Base-by-base conservation (phyloP, 2,329 filamentous ascomycete species). In the Colletotrichum orbiculare region DNA sequence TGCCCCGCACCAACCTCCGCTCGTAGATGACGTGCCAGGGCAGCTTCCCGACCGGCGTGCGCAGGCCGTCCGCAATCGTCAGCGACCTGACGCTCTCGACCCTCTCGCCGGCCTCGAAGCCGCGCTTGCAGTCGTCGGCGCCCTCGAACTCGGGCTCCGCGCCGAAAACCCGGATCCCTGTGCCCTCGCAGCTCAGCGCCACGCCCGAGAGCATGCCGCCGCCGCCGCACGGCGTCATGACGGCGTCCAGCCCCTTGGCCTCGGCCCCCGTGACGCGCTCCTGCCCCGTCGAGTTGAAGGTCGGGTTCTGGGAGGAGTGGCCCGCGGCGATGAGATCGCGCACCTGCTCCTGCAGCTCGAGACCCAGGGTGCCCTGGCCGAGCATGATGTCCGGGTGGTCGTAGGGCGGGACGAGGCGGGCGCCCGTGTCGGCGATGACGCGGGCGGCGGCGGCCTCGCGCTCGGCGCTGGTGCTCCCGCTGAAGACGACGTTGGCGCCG, bases 311-410 rank as follows among this genome's bases (percentile, higher is more conserved):
- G 39, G 54, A 48, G 3, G 64, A 66, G 49, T 66, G 68, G 71
- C 37, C 66, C 1, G 70, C 70, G 7, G 73, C 74, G 46, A 90
- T 80, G 67, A 90, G 71, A 47, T 83, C 82, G 4, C 74, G 76
- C 2, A 90, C 91, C 74, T 98, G 94, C 66, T 85, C 81, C 74
- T 94, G 89, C 39, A 97, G 77, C 77, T 99, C 96, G 6, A 97
- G 76, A 0, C 89, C 94, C 67, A 92, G 83, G 0, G 95, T 98
- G n/a, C 95, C 96, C 80, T 97, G 94, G 0, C 96, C 95, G 0
- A 97, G 86, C 60, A 98, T 91, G 69, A 97, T 94, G 76, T 97
- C 88, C 3, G 92, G 91, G 78, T 98, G 92, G 76, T 98, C 93
- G 75, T 97, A 97, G 0, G 96, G 94, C 58, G 94, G 94, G 5